phyloP scores from a whole-genome alignment of 257 asterid genomes.

The Perilla frutescens region DNA sequence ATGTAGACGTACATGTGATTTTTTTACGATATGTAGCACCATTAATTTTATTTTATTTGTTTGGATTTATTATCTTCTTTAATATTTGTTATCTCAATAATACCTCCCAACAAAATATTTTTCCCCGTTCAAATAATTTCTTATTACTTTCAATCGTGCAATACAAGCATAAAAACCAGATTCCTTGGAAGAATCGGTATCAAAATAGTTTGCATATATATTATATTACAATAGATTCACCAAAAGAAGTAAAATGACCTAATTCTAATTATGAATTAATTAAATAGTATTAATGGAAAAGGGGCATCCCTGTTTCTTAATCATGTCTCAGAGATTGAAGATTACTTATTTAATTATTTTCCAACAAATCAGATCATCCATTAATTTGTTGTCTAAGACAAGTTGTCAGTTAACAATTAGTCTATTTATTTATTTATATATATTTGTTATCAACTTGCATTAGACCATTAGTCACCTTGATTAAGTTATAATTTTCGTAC shows the following conservation, averaged over 20 bases:
- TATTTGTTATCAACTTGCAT: conserved; percentile 33
- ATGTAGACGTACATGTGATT: no score
- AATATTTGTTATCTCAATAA: no score
- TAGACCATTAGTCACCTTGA: conserved; percentile 28
- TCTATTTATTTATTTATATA: conserved; percentile 29
- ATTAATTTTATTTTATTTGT: no score
- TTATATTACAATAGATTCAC: background rate
- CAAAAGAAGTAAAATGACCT: conserved; percentile 5
- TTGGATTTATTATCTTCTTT: no score
- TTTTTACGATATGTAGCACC: no score
- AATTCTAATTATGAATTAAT: background rate
- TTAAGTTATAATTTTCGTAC: conserved; percentile 43
- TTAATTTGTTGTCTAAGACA: conserved; percentile 40
- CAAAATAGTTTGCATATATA: background rate
- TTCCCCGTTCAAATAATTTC: no score
- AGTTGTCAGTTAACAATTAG: conserved; percentile 45
- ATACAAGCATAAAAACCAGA: no score
- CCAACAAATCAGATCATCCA: conserved; percentile 35
- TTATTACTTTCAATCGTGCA: no score
- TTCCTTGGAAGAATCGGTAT: background rate
- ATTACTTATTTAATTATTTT: conserved; percentile 38
- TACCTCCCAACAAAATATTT: no score
- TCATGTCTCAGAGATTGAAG: conserved; percentile 38
- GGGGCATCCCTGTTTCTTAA: conserved; percentile 7
- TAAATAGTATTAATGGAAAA: conserved; percentile 4